Evolutionary conservation across 768 basidiomycete species (phyloP), one percentile per base, ranked within the genome.

Genomic region (Tubosaeta brunneosetosa): DNA sequence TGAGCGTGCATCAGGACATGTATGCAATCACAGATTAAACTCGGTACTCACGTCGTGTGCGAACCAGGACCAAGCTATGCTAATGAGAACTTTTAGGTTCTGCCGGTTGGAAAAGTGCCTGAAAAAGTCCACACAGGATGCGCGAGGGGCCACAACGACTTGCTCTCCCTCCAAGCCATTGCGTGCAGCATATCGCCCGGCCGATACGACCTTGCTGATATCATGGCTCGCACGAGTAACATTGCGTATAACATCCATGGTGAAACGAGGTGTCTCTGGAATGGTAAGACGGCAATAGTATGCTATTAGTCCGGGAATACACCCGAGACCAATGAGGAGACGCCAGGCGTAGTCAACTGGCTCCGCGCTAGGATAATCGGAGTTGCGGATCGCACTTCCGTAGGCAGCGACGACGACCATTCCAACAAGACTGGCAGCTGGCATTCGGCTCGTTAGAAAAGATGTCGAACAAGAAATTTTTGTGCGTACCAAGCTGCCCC

Each of bases 211-310:
- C 25, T 74, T 74, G 49, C 81, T 76, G 56, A 92, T 88, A 59
- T 94, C 91, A 46, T 77, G 71, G 3, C 80, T 59, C 9, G 91
- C 92, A 63, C 84, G 86, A 52, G 78, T 72, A 48, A 94, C 74
- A 64, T 94, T 91, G 40, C 74, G 75, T 66, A 90, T 87, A 56
- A 94, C 81, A 74, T 94, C 91, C 86, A 94, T 91, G 54, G 90
- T 94, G 70, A 78, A 84, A 56, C 92, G 90, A 27, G 92, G 92
- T 1, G 91, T 93, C 69, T 94, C 91, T 12, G 91, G 90, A 63
- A 94, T 91, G 29, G 91, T 93, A 37, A 92, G 76, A 62, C 92
- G 89, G 83, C 88, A 91, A 75, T 91, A 94, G 47, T 91, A 80
- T 14, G 89, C 89, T 47, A 91, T 66, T 40, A 76, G 73, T 46